These are phyloP conservation scores for Macrophomina tecta DNA, from an alignment of 2,329 filamentous ascomycete species.

Conservation along the genomic window DNA sequence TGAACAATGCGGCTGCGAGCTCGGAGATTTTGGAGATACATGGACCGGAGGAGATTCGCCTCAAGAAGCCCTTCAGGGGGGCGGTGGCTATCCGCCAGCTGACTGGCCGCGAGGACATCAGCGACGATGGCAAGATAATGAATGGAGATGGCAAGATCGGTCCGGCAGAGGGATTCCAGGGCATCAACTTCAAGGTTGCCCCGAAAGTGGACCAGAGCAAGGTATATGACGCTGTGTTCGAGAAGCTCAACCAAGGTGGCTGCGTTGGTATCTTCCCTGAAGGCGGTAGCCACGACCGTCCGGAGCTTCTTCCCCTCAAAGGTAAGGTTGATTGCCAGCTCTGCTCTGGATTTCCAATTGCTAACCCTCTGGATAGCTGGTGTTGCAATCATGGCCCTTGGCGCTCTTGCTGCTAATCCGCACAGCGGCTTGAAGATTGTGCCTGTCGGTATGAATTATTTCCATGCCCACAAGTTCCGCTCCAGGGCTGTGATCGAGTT, in stretches of 20 bases:
- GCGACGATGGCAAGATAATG: conserved; percentile 68
- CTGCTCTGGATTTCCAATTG: neutral
- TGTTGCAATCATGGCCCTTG: conserved; percentile 96
- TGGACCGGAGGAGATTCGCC: conserved; percentile 77
- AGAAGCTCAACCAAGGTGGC: conserved; percentile 78
- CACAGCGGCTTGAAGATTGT: conserved; percentile 92
- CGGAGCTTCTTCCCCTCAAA: conserved; percentile 89
- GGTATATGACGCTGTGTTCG: conserved; percentile 93
- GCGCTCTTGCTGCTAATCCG: conserved; percentile 82
- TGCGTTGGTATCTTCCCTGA: conserved; percentile 98
- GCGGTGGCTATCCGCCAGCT: conserved; percentile 77
- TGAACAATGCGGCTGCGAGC: conserved; percentile 80
- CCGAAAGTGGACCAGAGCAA: conserved; percentile 93
- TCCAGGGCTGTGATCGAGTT: conserved; percentile 96
- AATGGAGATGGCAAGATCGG: conserved; percentile 62
- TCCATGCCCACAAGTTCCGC: conserved; percentile 97
- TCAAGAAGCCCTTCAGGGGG: conserved; percentile 88
- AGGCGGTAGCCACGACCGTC: conserved; percentile 93
- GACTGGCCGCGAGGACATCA: conserved; percentile 77
- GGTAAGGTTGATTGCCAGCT: conserved; percentile 42
- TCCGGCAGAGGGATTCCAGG: conserved; percentile 65
- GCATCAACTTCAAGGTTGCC: conserved; percentile 83
- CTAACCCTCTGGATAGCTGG: conserved; percentile 64
- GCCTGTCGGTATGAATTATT: conserved; percentile 99
- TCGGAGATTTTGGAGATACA: conserved; percentile 83